These are phyloP conservation scores for Microcyclosporella mali DNA, from an alignment of 2,329 filamentous ascomycete species.

Conservation along the genomic window DNA sequence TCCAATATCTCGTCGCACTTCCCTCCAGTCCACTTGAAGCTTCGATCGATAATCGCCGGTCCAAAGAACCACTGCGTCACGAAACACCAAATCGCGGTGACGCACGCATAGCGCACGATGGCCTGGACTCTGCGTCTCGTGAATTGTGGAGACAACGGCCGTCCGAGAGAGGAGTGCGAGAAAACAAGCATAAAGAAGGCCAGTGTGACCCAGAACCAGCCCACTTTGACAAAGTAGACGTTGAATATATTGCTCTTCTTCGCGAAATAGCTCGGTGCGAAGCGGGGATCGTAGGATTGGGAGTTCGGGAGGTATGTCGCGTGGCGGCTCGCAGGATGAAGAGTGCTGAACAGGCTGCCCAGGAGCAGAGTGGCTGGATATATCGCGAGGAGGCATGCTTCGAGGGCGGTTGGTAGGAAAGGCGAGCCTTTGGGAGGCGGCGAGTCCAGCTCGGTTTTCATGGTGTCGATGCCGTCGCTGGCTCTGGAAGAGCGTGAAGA, in stretches of 20 bases:
- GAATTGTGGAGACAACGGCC: constrained; percentile 35
- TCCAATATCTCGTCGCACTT: constrained; percentile 59
- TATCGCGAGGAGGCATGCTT: constrained; percentile 57
- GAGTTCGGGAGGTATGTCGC: constrained; percentile 55
- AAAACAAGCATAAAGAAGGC: constrained; percentile 66
- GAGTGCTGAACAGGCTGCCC: constrained; percentile 70
- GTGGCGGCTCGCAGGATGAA: constrained; percentile 69
- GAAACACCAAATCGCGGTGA: constrained; percentile 74
- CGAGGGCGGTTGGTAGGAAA: constrained; percentile 63
- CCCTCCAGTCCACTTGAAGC: constrained; percentile 83
- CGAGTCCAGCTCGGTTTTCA: constrained; percentile 9
- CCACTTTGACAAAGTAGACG: constrained; percentile 84
- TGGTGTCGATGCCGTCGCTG: constrained; percentile 8
- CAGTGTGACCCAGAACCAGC: constrained; percentile 83
- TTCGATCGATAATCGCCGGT: constrained; percentile 78
- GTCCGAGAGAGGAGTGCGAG: constrained; percentile 56
- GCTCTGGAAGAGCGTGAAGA: constrained; percentile 11
- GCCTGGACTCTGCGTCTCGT: constrained; percentile 52
- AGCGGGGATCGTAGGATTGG: constrained; percentile 56
- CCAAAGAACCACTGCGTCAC: constrained; percentile 98
- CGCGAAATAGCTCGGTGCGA: constrained; percentile 80
- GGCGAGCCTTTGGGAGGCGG: constrained; percentile 39
- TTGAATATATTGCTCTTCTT: constrained; percentile 93
- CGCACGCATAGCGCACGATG: constrained; percentile 59
- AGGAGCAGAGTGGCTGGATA: constrained; percentile 76